Evolutionary conservation across 2,329 filamentous ascomycete genomes (phyloP), one percentile per base, ranked within the genome.

Genomic region (Fusarium buxicola): DNA sequence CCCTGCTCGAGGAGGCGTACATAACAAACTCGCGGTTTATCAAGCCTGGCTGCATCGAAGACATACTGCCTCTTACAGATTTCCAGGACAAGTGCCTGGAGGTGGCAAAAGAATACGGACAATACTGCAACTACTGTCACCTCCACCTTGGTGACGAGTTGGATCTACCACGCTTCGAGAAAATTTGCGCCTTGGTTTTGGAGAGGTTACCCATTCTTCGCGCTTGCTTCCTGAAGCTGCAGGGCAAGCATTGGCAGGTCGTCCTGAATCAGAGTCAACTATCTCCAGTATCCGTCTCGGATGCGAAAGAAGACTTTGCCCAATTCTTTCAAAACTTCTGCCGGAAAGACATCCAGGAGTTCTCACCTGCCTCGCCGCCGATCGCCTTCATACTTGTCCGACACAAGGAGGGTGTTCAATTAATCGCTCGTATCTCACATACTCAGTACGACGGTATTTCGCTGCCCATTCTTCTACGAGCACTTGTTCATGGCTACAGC

Each of bases 391-490:
- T 54, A 0, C 49, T 70, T 16, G 27, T 72, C 9, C 36, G 47
- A 32, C 54, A 66, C 39, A 27, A 55, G 16, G 49, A 67, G 18
- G 69, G 62, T 10, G 34, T 47, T 7, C 54, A 61, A 11, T 27
- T 73, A 4, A 44, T 69, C 4, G 35, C 71, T 27, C 66, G 69
- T n/a, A 9, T 83, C 10, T 83, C 81, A 0, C 81, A 82, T 56
- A 80, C 80, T 1, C 80, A 82, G 56, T 82, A 82, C 50, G 80
- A 82, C 46, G 80, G 80, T 25, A 74, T 82, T 21, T 79, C 73
- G 48, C 71, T 82, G 5, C 78, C 79, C 1, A 67, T 69, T 9
- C 71, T 81, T 3, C 71, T 79, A 25, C 65, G 71, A 4, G 73
- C 77, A 11, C 70, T 82, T 32, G 69, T 75, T 1, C 71, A 71